These are phyloP conservation scores for Ustilago cynodontis DNA, from an alignment of 1,284 basidiomycete species.

Conservation along the genomic window DNA sequence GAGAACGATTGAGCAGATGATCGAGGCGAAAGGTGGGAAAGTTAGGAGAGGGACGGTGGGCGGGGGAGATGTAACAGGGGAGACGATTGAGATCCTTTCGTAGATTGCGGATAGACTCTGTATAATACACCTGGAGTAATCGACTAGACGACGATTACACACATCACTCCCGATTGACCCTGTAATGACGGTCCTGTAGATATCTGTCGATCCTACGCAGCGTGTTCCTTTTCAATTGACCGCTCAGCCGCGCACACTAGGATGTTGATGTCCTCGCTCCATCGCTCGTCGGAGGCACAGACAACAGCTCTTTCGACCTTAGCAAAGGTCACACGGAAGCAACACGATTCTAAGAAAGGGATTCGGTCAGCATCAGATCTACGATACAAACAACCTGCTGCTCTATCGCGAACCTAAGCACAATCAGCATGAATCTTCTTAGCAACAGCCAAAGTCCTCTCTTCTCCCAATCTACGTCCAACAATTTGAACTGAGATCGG, in stretches of 20 bases:
- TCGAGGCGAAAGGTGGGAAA: conserved; percentile 61
- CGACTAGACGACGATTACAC: neutral
- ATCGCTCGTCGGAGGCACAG: no score
- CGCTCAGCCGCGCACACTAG: no score
- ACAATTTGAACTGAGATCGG: conserved; percentile 51
- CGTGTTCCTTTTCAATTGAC: neutral
- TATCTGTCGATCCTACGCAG: neutral
- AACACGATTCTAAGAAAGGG: neutral
- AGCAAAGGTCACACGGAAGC: neutral
- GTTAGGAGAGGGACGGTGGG: conserved; percentile 57
- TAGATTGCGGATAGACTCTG: conserved; percentile 3
- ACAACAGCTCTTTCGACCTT: neutral
- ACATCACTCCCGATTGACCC: neutral
- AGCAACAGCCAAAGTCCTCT: conserved; percentile 45
- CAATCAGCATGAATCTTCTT: conserved; percentile 31
- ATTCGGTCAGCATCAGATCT: neutral
- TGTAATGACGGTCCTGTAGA: neutral
- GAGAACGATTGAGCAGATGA: conserved; percentile 67
- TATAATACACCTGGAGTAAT: neutral
- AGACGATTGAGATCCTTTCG: conserved; percentile 63
- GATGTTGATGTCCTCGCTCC: no score
- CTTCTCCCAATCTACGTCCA: conserved; percentile 43
- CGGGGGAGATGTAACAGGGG: conserved; percentile 57
- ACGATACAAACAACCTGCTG: neutral
- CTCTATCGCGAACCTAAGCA: conserved; percentile 13